Conservation (phyloP, 192 early-diverging fungal genomes). For the Gryganskiella cystojenkinii region DNA sequence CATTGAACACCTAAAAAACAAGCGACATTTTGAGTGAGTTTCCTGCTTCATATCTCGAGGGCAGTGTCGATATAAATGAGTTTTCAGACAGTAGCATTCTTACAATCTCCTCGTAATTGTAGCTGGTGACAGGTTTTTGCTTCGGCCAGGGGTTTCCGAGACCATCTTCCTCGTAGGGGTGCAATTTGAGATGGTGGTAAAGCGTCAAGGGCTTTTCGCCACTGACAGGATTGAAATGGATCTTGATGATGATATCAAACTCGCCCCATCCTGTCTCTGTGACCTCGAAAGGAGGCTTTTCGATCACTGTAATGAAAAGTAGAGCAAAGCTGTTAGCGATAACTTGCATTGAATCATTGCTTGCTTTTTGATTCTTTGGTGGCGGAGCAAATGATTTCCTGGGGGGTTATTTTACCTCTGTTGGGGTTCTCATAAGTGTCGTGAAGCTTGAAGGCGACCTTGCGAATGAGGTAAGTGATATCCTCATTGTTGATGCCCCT, state of each 20-base stretch:
- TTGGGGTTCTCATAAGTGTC: slow-evolving; percentile 87
- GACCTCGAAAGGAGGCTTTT: slow-evolving; percentile 91
- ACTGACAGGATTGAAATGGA: slow-evolving; percentile 81
- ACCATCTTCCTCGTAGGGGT: slow-evolving; percentile 83
- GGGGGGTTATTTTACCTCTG: slow-evolving; percentile 62
- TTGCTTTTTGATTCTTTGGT: not conserved
- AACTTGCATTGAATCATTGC: not conserved
- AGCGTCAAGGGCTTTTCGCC: slow-evolving; percentile 86
- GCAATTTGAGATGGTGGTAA: slow-evolving; percentile 92
- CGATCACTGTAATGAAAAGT: slow-evolving; percentile 64
- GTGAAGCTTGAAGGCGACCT: slow-evolving; percentile 95
- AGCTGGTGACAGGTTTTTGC: slow-evolving; percentile 76
- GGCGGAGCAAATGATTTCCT: not conserved
- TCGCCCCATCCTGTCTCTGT: slow-evolving; percentile 99
- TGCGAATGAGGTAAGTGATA: slow-evolving; percentile 84
- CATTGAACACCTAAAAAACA: slow-evolving; percentile 76
- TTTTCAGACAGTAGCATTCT: not conserved
- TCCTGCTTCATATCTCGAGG: not conserved
- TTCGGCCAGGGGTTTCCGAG: slow-evolving; percentile 63
- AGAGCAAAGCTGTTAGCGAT: not conserved
- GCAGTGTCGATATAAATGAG: not conserved
- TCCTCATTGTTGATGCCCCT: slow-evolving; percentile 89
- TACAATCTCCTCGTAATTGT: slow-evolving; percentile 87
- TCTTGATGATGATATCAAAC: slow-evolving; percentile 96
- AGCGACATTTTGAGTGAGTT: not conserved